Evolutionary conservation across 768 basidiomycete species (phyloP).

Genomic region (Gelatoporia subvermispora): DNA sequence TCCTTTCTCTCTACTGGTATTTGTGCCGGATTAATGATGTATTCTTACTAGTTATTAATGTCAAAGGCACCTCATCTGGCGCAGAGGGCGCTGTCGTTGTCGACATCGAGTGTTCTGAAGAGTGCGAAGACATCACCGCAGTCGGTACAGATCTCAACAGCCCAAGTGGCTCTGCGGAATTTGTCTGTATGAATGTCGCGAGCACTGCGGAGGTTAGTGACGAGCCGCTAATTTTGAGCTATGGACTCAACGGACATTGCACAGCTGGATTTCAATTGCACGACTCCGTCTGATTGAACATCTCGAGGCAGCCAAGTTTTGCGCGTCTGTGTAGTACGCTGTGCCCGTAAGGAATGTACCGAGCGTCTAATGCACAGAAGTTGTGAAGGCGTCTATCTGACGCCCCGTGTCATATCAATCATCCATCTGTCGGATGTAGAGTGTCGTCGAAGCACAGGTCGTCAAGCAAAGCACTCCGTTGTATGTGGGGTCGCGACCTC

Average conservation of each 20-base stretch:
- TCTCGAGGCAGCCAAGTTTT: too few relatives aligned
- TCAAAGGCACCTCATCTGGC: slow-evolving; percentile 41
- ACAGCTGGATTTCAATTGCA: slow-evolving; percentile 20
- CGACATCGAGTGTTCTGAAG: slow-evolving; percentile 36
- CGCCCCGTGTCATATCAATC: too few relatives aligned
- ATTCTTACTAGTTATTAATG: slow-evolving; percentile 34
- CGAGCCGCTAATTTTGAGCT: not conserved
- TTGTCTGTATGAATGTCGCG: slow-evolving; percentile 34
- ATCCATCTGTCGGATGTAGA: too few relatives aligned
- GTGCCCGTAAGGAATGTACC: too few relatives aligned
- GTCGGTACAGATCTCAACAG: slow-evolving; percentile 27
- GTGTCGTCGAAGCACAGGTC: too few relatives aligned
- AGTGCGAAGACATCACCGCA: slow-evolving; percentile 35
- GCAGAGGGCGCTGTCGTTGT: slow-evolving; percentile 33
- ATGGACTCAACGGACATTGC: not conserved
- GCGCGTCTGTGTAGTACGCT: too few relatives aligned
- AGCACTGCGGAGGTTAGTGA: slow-evolving; percentile 22
- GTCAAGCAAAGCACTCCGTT: too few relatives aligned
- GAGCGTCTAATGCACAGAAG: too few relatives aligned
- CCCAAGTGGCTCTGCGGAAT: slow-evolving; percentile 28
- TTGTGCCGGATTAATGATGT: too few relatives aligned
- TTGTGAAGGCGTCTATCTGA: too few relatives aligned
- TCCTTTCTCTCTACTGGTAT: too few relatives aligned
- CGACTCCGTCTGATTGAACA: slow-evolving; percentile 1
- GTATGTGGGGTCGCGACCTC: too few relatives aligned